Percentiles rank a stretch among this genome's conserved stretches.
Conservation (phyloP, 139 green algal genomes). For the Medakamo hakoo region DNA sequence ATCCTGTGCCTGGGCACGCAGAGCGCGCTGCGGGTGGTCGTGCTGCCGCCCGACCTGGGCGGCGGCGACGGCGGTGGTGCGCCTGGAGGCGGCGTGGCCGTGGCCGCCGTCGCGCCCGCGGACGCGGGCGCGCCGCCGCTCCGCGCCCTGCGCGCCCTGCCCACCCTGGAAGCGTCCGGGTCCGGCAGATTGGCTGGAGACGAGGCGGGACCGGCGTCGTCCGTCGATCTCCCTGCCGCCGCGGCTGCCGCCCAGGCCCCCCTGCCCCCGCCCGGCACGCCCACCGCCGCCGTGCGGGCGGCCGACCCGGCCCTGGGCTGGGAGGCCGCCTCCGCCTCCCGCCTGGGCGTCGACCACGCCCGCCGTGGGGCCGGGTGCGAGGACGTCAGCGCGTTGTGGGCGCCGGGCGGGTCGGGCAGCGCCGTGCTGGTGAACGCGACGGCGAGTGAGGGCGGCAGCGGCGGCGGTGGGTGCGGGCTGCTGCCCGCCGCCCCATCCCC, state of each 20-base stretch:
- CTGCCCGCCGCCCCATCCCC: too few species aligned
- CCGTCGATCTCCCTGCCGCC: background rate
- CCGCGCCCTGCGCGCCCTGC: background rate
- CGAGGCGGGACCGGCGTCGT: background rate
- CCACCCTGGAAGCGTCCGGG: background rate
- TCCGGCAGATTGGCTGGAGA: too few species aligned
- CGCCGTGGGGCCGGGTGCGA: background rate
- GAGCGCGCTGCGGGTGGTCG: background rate
- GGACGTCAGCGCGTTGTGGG: background rate
- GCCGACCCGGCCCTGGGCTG: background rate
- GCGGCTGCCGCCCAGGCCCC: background rate
- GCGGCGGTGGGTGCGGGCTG: too few species aligned
- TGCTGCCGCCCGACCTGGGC: background rate
- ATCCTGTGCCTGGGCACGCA: conserved; percentile 23
- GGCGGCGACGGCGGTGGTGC: background rate
- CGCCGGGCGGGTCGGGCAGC: too few species aligned
- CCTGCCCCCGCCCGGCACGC: background rate
- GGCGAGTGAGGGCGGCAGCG: too few species aligned
- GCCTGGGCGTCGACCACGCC: background rate
- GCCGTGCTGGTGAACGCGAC: too few species aligned
- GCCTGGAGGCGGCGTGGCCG: too few species aligned
- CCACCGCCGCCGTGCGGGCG: too few species aligned
- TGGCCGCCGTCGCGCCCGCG: background rate
- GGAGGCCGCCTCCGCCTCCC: background rate
- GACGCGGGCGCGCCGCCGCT: background rate